Conservation (phyloP, 2,329 filamentous ascomycete species). For the Exophiala bonariae region DNA sequence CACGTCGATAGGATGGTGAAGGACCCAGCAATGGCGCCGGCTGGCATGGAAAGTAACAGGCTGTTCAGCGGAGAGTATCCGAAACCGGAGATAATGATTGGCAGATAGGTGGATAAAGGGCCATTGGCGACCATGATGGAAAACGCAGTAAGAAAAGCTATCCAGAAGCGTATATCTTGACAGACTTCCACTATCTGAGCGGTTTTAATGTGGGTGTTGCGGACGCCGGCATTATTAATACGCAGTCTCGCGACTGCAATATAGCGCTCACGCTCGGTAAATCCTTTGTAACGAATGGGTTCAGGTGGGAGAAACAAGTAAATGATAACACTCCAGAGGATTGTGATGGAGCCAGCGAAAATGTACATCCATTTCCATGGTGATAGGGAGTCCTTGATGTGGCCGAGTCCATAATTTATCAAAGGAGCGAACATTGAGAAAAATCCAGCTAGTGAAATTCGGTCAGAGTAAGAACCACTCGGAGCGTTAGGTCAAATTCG, state of each 20-base stretch:
- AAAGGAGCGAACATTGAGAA: constrained; percentile 48
- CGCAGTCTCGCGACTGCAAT: constrained; percentile 65
- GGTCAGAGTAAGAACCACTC: constrained; percentile 49
- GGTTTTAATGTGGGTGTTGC: constrained; percentile 60
- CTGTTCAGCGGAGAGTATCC: constrained; percentile 64
- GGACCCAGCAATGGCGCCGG: constrained; percentile 39
- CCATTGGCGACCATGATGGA: constrained; percentile 69
- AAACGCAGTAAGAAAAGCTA: constrained; percentile 66
- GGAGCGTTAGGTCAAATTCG: too few relatives aligned
- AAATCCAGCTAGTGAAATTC: constrained; percentile 54
- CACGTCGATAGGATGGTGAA: constrained; percentile 42
- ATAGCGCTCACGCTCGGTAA: constrained; percentile 61
- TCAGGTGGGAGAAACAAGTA: constrained; percentile 66
- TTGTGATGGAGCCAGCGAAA: constrained; percentile 62
- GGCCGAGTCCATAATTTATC: constrained; percentile 67
- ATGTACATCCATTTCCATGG: constrained; percentile 73
- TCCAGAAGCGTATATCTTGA: constrained; percentile 62
- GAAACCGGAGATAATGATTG: constrained; percentile 69
- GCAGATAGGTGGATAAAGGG: constrained; percentile 64
- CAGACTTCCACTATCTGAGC: constrained; percentile 59
- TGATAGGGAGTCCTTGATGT: constrained; percentile 56
- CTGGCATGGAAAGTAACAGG: constrained; percentile 60
- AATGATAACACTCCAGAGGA: constrained; percentile 58
- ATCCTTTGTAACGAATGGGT: constrained; percentile 67
- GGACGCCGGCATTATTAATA: constrained; percentile 62